Conservation (phyloP, 2,329 filamentous ascomycete species). For the Sporothrix inflata region DNA sequence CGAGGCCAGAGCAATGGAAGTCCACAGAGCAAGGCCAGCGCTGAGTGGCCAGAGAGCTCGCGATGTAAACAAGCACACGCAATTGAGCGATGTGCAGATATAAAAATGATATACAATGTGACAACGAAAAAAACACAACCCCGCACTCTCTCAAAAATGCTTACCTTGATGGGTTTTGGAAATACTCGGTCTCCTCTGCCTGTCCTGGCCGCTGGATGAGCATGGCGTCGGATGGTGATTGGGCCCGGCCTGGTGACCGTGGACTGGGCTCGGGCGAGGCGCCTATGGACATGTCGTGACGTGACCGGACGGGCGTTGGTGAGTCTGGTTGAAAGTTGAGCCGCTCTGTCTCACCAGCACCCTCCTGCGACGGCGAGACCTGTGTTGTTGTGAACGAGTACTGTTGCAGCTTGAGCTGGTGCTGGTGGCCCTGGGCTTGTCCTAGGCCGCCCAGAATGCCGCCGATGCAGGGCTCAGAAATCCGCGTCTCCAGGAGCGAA, state of each 20-base stretch:
- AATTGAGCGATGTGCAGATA: not conserved
- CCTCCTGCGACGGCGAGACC: not conserved
- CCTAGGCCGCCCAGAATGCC: not conserved
- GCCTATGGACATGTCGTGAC: slow-evolving; percentile 27
- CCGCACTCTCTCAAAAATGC: not conserved
- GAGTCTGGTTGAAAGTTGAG: slow-evolving; percentile 32
- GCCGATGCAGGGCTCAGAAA: slow-evolving; percentile 33
- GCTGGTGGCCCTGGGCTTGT: slow-evolving; percentile 15
- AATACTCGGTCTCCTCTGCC: not conserved
- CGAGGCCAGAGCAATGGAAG: not conserved
- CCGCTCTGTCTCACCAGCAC: not conserved
- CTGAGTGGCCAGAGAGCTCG: not conserved
- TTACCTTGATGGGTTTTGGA: slow-evolving; percentile 12
- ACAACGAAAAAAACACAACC: not conserved
- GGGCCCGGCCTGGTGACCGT: slow-evolving; percentile 18
- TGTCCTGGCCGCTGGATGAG: slow-evolving; percentile 24
- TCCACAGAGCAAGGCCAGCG: not conserved
- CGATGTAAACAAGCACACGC: not conserved
- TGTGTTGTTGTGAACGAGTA: slow-evolving; percentile 29
- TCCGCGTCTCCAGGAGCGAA: slow-evolving; percentile 44
- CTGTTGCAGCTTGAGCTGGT: slow-evolving; percentile 16
- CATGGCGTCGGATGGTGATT: slow-evolving; percentile 34
- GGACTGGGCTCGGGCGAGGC: slow-evolving; percentile 26
- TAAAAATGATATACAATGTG: not conserved
- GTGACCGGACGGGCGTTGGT: slow-evolving; percentile 33